Evolutionary conservation across 331 rosid species (phyloP), one percentile per base, ranked within the genome.

Genomic region (Quercus lobata): DNA sequence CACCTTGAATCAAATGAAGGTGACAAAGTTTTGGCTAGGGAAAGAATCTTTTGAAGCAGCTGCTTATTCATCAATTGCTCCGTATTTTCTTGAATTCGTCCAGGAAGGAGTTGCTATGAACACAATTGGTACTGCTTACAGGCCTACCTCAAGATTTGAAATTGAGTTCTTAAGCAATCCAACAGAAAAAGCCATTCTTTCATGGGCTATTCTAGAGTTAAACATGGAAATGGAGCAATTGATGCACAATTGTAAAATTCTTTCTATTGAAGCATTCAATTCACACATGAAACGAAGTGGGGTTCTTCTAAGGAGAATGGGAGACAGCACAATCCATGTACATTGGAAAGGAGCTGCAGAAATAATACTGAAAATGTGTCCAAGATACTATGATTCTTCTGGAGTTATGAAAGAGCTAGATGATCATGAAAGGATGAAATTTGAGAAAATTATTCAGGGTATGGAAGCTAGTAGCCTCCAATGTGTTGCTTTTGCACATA

Each of bases 261-360:
- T 65, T 57, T 44, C 29, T 19, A 55, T 76, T 22, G 80, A 63
- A 29, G 54, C 80, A 24, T 76, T 76, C 73, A 76, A 76, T 52
- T 63, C 73, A 12, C 18, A 83, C 29, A 83, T 75, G 82, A 87
- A 88, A 61, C 60, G 72, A 22, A 88, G 89, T 19, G 87, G 89
- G 16, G 85, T 83, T 37, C 62, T 78, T 81, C 44, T 83, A 32
- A 62, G 44, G 61, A 81, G 86, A 71, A 83, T 75, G 62, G 37
- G 0, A 5, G 79, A 88, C 61, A 78, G 79, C 32, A 61, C 76
- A 29, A 57, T 15, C 5, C 86, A 84, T 60, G 76, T 71, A 5
- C 86, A 88, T 10, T 85, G 89, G 89, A 88, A 88, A 88, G 83
- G 83, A 72, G 89, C 83, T 7, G 81, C 86, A 7, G 75, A 87